Evolutionary conservation across 2,329 filamentous ascomycete species (phyloP), one percentile per base, ranked within the genome.

Genomic region (Aspergillus japonicus): DNA sequence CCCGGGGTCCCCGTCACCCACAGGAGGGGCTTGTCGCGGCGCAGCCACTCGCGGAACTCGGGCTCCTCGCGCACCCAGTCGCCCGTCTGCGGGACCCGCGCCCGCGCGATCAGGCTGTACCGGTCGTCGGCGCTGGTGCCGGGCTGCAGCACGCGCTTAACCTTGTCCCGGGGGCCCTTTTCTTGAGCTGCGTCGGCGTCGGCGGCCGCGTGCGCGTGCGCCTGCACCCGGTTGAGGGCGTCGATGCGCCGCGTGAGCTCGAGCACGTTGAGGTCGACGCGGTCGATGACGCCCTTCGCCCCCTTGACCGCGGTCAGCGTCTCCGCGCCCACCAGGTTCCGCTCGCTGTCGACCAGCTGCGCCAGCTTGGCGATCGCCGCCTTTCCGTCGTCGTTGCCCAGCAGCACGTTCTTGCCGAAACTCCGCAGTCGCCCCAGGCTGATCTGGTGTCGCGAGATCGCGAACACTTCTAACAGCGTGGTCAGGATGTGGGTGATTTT

Each of bases 1-100:
- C 79, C 79, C 50, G 80, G 75, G 53, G 75, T 80, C 6, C 80
- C 81, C 42, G 68, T 65, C 16, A 83, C 69, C 74, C 77, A 82
- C 2, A 83, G 67, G 29, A 80, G 73, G 3, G 73, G 76, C 2
- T 70, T 75, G 3, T 79, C 71, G 7, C 70, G 70, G 3, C 67
- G 59, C 0, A 80, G 35, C 80, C 81, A 83, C 0, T 69, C 63
- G 8, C 73, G 69, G 21, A 82, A 69, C 0, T 73, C 67, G 0
- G 72, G 67, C 58, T 82, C 80, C 1, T 71, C 57, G 2, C 77
- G 67, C 8, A 83, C 69, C 81, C 81, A 83, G 44, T 81, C 75
- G 24, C 81, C 80, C 0, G 81, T 83, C 0, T 74, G 75, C 12
- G 35, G 23, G n/a, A 57, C 21, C 16, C 56, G 56, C n/a, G 44